Evolutionary conservation across 345 rosid species (phyloP).

Genomic region (Clarkia xantiana): DNA sequence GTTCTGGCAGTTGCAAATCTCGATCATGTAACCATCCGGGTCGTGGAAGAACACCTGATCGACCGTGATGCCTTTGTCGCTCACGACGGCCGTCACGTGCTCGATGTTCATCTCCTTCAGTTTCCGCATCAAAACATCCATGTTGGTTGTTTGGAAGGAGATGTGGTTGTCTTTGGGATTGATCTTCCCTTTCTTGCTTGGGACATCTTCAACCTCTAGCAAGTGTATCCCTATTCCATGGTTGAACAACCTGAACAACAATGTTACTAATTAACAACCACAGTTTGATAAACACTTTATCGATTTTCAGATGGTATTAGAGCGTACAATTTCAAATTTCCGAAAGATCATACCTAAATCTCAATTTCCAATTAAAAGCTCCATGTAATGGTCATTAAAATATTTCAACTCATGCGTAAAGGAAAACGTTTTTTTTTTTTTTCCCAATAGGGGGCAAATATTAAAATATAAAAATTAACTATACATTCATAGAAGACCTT

Average conservation of each 20-base stretch:
- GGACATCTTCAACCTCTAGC: slow-evolving; percentile 15
- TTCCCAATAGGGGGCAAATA: too few relatives aligned
- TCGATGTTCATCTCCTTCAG: slow-evolving; percentile 22
- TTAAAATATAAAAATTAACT: too few relatives aligned
- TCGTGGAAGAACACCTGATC: slow-evolving; percentile 39
- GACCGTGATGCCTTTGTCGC: slow-evolving; percentile 29
- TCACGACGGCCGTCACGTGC: slow-evolving; percentile 23
- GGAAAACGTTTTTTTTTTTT: too few relatives aligned
- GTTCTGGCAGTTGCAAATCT: slow-evolving; percentile 22
- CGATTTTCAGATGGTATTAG: too few relatives aligned
- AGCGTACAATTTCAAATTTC: too few relatives aligned
- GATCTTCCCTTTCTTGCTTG: slow-evolving; percentile 17
- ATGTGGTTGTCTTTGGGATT: slow-evolving; percentile 39
- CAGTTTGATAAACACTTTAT: neutral
- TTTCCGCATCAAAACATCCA: slow-evolving; percentile 13
- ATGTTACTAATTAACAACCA: too few relatives aligned
- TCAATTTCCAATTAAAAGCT: too few relatives aligned
- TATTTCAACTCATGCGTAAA: too few relatives aligned
- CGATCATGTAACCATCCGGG: slow-evolving; percentile 29
- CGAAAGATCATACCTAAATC: too few relatives aligned
- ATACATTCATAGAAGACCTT: too few relatives aligned
- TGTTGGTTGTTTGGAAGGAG: slow-evolving; percentile 30
- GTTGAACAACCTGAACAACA: slow-evolving; percentile 25
- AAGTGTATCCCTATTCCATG: slow-evolving; percentile 31
- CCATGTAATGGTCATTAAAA: too few relatives aligned